Percentiles rank a stretch among this genome's conserved stretches.
Conservation (phyloP, 108 stramenopile genomes). For the Craspedostauros australis region DNA sequence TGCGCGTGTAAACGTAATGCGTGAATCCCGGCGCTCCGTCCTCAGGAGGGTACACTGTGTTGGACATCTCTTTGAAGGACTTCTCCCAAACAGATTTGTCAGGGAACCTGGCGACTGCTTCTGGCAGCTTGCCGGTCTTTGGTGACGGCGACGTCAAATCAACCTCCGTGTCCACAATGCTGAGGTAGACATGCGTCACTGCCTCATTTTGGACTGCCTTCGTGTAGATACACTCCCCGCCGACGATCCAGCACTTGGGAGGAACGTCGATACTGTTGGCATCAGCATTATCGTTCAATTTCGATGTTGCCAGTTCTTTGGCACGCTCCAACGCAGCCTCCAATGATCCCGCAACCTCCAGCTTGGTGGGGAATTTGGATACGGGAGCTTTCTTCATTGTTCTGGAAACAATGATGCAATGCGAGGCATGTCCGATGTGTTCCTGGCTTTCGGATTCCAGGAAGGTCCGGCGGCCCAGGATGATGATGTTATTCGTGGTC, state of each 20-base stretch:
- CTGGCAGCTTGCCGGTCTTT: neutral
- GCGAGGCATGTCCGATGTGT: constrained; percentile 54
- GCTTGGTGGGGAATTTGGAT: constrained; percentile 45
- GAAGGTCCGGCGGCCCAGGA: constrained; percentile 64
- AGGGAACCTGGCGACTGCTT: no score
- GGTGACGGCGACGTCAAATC: neutral
- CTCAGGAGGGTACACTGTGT: no score
- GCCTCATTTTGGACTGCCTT: constrained; percentile 55
- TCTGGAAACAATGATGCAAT: constrained; percentile 61
- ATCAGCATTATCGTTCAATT: constrained; percentile 1
- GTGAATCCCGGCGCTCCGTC: no score
- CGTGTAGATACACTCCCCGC: constrained; percentile 62
- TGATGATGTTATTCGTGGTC: constrained; percentile 48
- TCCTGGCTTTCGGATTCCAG: constrained; percentile 33
- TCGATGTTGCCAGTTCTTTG: constrained; percentile 8
- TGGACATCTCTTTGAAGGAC: no score
- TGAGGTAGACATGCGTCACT: constrained; percentile 48
- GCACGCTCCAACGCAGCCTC: constrained; percentile 58
- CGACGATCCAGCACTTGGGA: constrained; percentile 72
- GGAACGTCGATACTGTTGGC: neutral
- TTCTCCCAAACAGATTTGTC: no score
- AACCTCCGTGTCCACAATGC: constrained; percentile 30
- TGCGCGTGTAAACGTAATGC: no score
- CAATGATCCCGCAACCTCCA: constrained; percentile 41
- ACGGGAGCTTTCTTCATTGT: constrained; percentile 9